These are phyloP conservation scores for Leccinum boreale DNA, from an alignment of 768 basidiomycete species.

Conservation along the genomic window DNA sequence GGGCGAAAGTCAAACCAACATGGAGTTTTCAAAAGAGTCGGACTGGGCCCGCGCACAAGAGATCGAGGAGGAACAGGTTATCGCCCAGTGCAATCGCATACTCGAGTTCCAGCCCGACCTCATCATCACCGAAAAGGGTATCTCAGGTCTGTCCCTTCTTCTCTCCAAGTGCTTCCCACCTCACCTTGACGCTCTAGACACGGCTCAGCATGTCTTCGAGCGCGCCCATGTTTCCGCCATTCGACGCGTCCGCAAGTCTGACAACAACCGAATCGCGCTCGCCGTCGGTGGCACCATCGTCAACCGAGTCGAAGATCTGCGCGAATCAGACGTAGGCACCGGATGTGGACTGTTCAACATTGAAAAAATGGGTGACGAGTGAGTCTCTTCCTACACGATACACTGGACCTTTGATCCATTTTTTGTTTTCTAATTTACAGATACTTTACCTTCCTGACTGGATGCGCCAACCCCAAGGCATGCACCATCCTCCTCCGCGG, in stretches of 20 bases:
- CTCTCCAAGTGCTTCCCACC: neutral
- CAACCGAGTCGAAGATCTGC: too few species aligned
- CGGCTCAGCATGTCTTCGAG: conserved; percentile 87
- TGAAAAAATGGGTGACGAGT: too few species aligned
- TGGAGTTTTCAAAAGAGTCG: conserved; percentile 91
- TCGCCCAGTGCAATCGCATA: conserved; percentile 77
- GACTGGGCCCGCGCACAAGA: conserved; percentile 92
- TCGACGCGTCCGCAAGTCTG: conserved; percentile 96
- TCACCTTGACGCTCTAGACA: conserved; percentile 47
- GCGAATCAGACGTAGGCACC: too few species aligned
- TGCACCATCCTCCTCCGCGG: conserved; percentile 98
- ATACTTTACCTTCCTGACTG: conserved; percentile 96
- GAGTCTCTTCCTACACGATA: too few species aligned
- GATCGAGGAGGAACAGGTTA: conserved; percentile 97
- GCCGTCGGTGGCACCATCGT: conserved; percentile 35
- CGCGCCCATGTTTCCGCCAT: conserved; percentile 89
- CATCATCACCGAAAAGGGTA: conserved; percentile 95
- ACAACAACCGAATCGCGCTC: conserved; percentile 97
- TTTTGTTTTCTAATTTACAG: conserved; percentile 33
- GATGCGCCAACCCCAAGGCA: conserved; percentile 87
- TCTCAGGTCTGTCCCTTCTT: conserved; percentile 60
- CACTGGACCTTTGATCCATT: neutral
- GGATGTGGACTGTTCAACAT: too few species aligned
- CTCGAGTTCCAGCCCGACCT: conserved; percentile 94
- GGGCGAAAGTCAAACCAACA: conserved; percentile 97